Evolutionary conservation across 1,284 basidiomycete genomes (phyloP), one percentile per base, ranked within the genome.

Genomic region (Erythrobasidium hasegawianum): DNA sequence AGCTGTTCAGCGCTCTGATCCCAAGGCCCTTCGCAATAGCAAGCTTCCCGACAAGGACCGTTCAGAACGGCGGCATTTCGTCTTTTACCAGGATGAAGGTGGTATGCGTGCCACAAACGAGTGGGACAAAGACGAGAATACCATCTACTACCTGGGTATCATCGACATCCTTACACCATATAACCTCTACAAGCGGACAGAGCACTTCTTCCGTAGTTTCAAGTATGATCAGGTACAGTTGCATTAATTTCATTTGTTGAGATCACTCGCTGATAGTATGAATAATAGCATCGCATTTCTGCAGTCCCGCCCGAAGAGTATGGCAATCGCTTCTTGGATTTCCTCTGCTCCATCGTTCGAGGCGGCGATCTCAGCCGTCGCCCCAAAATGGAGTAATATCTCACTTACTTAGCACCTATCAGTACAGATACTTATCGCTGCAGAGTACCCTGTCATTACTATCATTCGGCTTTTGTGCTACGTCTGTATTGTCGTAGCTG

Each of bases 11-110:
- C 81, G 85, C 41, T 88, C 89, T 1, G 90, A 94, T 75, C 87
- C 88, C 0, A 86, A 91, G 74, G 82, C 84, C 2, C 81, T 93
- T 33, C 85, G 83, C 2, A 81, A 83, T 2, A 79, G 86, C 55
- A 83, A 86, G 70, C 80, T 94, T 13, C 90, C 90, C 0, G 78
- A 80, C 29, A 82, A 83, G 55, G 83, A 86, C 68, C 83, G 83
- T 80, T 67, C 80, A 0, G 91, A 96, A 73, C 83, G 90, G 24
- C 83, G 86, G 54, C 85, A 91, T 70, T 93, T 95, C 76, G 77
- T 96, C 40, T 98, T 97, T 79, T 97, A 97, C 76, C 90, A 95
- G 75, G 93, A 98, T 75, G 96, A 98, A 75, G 94, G 94, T 22
- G 95, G 96, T 0, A 78, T 96, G 67, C 84, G 87, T 27, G 90